A percentile compares a stretch with the other conserved stretches of the same genome.
phyloP scores from a whole-genome alignment of 768 basidiomycete species.

The Auriscalpium vulgare region DNA sequence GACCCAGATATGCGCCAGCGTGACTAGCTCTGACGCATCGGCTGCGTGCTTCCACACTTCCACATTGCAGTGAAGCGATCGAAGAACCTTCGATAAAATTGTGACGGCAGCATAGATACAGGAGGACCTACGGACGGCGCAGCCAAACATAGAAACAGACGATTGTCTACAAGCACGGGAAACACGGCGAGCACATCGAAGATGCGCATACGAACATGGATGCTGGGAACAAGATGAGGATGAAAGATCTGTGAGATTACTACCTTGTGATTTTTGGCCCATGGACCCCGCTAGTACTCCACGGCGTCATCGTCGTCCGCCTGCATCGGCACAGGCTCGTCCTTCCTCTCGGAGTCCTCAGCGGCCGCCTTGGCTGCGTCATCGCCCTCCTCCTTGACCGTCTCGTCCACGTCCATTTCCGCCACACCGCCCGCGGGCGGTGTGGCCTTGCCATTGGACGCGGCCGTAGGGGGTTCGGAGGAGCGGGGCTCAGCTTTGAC shows the following conservation, averaged over 20 bases:
- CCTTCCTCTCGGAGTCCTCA: constrained; percentile 10
- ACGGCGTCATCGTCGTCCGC: constrained; percentile 78
- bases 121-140: too few species aligned
- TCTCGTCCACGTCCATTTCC: constrained; percentile 15
- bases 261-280: constrained; percentile 6
- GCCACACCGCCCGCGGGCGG: constrained; percentile 1
- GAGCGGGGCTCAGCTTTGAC: background rate
- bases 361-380: constrained; percentile 7
- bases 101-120: too few species aligned
- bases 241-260: background rate
- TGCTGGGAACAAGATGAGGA: constrained; percentile 3
- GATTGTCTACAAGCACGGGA: background rate
- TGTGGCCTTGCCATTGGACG: constrained; percentile 4
- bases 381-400: constrained; percentile 5
- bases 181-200: background rate
- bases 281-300: constrained; percentile 43
- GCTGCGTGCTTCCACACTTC: too few species aligned
- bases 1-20: too few species aligned
- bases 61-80: too few species aligned
- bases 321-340: constrained; percentile 36
- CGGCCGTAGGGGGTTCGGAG: background rate
- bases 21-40: too few species aligned
- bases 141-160: too few species aligned
- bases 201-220: constrained; percentile 5
- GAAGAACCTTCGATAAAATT: too few species aligned